Percentiles rank a stretch among this genome's conserved stretches.
Conservation (phyloP, 2,329 filamentous ascomycete species). For the Pseudopyricularia javanii region DNA sequence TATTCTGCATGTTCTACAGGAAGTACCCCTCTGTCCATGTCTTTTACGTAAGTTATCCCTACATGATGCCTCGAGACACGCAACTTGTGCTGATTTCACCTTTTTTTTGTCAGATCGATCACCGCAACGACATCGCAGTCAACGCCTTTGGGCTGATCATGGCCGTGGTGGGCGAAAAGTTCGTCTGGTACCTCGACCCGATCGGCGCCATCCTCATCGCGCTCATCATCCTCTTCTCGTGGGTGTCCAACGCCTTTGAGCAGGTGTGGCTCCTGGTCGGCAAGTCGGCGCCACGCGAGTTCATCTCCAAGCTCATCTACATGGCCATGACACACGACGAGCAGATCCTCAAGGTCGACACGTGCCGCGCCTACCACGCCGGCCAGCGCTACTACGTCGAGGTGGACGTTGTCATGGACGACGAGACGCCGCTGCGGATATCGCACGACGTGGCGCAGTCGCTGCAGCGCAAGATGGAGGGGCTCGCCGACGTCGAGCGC, state of each 20-base stretch:
- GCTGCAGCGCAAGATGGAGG: conserved; percentile 49
- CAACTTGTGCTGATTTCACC: not conserved
- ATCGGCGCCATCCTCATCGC: conserved; percentile 49
- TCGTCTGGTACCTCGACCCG: conserved; percentile 49
- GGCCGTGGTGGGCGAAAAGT: conserved; percentile 38
- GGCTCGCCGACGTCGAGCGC: conserved; percentile 25
- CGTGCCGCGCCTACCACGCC: conserved; percentile 47
- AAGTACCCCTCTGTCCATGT: conserved; percentile 42
- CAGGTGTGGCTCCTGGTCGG: conserved; percentile 50
- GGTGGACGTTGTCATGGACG: conserved; percentile 49
- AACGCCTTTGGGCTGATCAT: conserved; percentile 43
- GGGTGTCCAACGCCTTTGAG: conserved; percentile 47
- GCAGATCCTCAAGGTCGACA: conserved; percentile 45
- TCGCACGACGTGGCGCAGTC: conserved; percentile 49
- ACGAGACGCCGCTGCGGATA: conserved; percentile 37
- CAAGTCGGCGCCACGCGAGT: conserved; percentile 45
- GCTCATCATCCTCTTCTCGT: conserved; percentile 47
- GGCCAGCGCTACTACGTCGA: conserved; percentile 51
- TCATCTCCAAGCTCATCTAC: conserved; percentile 43
- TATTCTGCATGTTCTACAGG: conserved; percentile 40
- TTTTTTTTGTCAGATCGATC: conserved; percentile 28
- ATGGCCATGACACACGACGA: conserved; percentile 39
- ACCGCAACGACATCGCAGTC: conserved; percentile 43
- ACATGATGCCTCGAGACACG: not conserved
- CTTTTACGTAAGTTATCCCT: conserved; percentile 29